Base-by-base conservation (phyloP, 2,329 filamentous ascomycete genomes). In the Pseudonectria foliicola region DNA sequence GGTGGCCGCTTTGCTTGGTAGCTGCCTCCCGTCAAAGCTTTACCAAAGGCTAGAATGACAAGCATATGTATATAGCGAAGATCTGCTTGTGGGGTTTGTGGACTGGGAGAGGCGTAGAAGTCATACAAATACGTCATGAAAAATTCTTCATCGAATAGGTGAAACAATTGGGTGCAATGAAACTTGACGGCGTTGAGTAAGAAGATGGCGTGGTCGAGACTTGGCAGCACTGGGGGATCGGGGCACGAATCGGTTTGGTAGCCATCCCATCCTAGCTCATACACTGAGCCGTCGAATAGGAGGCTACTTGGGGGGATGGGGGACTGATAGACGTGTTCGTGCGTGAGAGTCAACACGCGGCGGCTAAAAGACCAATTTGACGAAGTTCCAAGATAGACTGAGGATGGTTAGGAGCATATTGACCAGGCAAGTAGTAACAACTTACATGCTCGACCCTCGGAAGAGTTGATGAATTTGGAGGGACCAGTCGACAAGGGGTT, bases 161-260 rank as follows among this genome's bases (percentile, higher is more conserved):
- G 70, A 15, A 73, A 71, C 3, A 75, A 48, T 21, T 73, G 71
- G 3, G 66, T 64, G 35, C 70, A 72, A 39, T 74, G 69, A 28
- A 75, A 76, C 35, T 75, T 74, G 38, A 75, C 70, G 0, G 69
- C 66, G 39, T 73, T 74, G 54, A 75, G 68, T 4, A 76, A 50
- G 35, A 69, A 51, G 3, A 74, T 67, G 4, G 75, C 57, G 39
- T 71, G 75, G 44, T 76, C 71, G 0, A 68, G 56, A 2, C 66
- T 70, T 0, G 72, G 72, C 12, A 75, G 40, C 0, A 46, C 32
- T 10, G 52, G 36, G 0, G 48, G 32, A 12, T 53, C 49, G 2
- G 41, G 43, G 0, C 38, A 34, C 4, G 43, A 43, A 4, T 42
- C 41, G 3, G 63, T 63, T 15, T 42, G 40, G 8, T 50, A 46